Evolutionary conservation across 345 rosid species (phyloP).

Genomic region (Jatropha curcas): DNA sequence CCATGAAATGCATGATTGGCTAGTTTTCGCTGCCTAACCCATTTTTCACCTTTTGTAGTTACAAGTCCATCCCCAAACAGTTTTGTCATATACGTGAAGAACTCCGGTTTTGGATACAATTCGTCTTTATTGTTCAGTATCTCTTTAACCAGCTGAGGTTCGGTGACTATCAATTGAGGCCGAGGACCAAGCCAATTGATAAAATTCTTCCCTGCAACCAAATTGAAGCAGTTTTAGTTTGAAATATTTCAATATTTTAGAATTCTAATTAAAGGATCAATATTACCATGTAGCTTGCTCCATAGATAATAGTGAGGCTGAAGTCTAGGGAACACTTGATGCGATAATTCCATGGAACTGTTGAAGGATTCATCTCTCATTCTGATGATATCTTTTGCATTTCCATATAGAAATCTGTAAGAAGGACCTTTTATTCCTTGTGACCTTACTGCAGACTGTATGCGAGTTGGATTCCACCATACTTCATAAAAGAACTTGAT

Average conservation of each 20-base stretch:
- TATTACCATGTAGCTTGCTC: constrained; percentile 31
- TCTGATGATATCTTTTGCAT: background rate
- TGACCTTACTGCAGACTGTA: background rate
- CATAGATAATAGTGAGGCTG: constrained; percentile 30
- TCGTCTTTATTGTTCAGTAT: constrained; percentile 35
- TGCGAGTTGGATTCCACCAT: constrained; percentile 3
- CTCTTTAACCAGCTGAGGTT: constrained; percentile 45
- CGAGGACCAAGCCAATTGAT: constrained; percentile 35
- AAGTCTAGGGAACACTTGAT: constrained; percentile 19
- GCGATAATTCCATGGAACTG: constrained; percentile 26
- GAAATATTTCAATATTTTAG: background rate
- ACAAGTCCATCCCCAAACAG: constrained; percentile 42
- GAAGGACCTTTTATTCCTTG: constrained; percentile 14
- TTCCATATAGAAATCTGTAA: constrained; percentile 10
- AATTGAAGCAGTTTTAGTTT: background rate
- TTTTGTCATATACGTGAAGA: background rate
- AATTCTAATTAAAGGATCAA: too few relatives aligned
- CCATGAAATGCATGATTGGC: constrained; percentile 49
- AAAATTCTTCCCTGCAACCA: constrained; percentile 29
- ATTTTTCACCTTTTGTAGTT: constrained; percentile 36
- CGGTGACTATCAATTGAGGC: constrained; percentile 38
- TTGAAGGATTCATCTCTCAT: background rate
- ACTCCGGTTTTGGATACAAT: constrained; percentile 1
- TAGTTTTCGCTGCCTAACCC: constrained; percentile 41
- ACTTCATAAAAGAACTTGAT: background rate